phyloP scores from a whole-genome alignment of 768 basidiomycete genomes.

The Podaxis carcinomalis region DNA sequence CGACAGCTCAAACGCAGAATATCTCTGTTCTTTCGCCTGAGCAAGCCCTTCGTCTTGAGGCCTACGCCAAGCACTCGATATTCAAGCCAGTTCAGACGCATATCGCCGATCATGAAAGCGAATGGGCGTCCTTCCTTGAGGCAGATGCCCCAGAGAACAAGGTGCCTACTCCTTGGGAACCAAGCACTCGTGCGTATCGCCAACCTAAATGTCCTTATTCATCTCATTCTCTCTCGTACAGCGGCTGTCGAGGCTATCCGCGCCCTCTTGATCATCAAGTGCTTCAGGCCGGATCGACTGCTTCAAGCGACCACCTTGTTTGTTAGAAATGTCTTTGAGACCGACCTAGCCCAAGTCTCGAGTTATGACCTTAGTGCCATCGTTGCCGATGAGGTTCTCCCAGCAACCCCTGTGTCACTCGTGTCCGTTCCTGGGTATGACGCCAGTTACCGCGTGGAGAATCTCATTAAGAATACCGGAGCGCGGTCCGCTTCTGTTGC shows the following conservation, averaged over 20 bases:
- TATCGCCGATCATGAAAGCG: conserved; percentile 53
- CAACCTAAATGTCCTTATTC: background rate
- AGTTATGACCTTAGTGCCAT: conserved; percentile 73
- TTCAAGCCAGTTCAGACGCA: conserved; percentile 76
- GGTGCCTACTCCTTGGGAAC: conserved; percentile 79
- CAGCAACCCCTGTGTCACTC: conserved; percentile 82
- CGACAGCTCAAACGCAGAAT: conserved; percentile 29
- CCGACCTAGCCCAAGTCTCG: conserved; percentile 72
- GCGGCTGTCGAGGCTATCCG: conserved; percentile 75
- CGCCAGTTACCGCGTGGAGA: conserved; percentile 95
- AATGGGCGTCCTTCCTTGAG: conserved; percentile 72
- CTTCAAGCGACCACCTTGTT: conserved; percentile 78
- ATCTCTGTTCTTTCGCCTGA: conserved; percentile 57
- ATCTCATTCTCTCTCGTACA: conserved; percentile 20
- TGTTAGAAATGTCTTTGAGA: conserved; percentile 71
- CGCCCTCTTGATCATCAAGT: conserved; percentile 77
- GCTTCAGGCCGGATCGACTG: conserved; percentile 88
- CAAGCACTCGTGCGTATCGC: conserved; percentile 62
- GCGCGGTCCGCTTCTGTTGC: conserved; percentile 85
- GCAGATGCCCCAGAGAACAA: conserved; percentile 60
- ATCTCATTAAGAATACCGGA: conserved; percentile 73
- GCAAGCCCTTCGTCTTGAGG: conserved; percentile 64
- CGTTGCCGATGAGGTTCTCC: conserved; percentile 74
- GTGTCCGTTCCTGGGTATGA: conserved; percentile 96
- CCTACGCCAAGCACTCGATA: conserved; percentile 64